Percentiles rank a stretch among this genome's conserved stretches.
These are phyloP conservation scores for Emmonsiellopsis sp. DNA, from an alignment of 2,329 filamentous ascomycete species.

Conservation along the genomic window DNA sequence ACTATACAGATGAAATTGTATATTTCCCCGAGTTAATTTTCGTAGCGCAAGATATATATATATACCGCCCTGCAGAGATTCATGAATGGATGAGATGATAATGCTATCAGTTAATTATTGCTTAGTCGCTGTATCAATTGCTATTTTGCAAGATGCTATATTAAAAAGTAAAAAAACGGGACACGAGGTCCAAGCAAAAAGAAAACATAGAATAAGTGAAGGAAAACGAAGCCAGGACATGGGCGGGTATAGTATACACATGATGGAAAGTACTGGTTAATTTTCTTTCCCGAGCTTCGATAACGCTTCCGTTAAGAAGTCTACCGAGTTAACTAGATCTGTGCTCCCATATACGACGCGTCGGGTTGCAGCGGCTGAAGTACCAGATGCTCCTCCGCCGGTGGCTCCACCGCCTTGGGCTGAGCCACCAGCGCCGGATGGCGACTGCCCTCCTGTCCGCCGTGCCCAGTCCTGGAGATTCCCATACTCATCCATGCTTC, in stretches of 20 bases:
- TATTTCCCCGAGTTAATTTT: too few species aligned
- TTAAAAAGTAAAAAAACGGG: background rate
- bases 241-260: too few species aligned
- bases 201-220: background rate
- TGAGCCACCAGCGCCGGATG: conserved; percentile 30
- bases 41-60: too few species aligned
- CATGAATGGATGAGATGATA: too few species aligned
- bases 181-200: background rate
- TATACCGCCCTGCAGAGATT: too few species aligned
- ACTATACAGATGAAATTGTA: too few species aligned
- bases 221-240: background rate
- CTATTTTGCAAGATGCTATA: background rate
- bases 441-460: conserved; percentile 51
- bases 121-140: too few species aligned
- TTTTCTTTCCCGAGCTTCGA: conserved; percentile 48
- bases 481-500: conserved; percentile 97
- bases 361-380: conserved; percentile 50
- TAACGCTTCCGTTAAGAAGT: conserved; percentile 51
- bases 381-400: conserved; percentile 18
- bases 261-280: conserved; percentile 8
- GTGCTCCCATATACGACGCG: conserved; percentile 93
- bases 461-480: conserved; percentile 95
- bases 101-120: too few species aligned
- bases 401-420: conserved; percentile 27
- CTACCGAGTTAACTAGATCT: conserved; percentile 54